Base-by-base conservation (phyloP, 148 eudicot genomes). In the Amaranthus palmeri region DNA sequence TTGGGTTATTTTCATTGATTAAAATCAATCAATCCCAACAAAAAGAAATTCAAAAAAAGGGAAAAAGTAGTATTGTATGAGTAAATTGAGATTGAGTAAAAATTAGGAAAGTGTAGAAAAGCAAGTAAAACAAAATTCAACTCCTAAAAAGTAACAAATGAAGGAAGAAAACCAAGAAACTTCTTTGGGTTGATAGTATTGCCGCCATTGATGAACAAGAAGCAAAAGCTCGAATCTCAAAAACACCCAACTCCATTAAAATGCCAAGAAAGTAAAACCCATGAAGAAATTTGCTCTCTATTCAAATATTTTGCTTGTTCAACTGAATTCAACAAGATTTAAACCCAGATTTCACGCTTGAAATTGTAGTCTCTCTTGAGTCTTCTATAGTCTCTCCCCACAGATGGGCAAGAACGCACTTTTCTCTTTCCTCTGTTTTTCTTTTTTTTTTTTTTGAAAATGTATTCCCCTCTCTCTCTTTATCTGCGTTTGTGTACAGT, bases 151-250 rank as follows among this genome's bases (percentile, higher is more conserved):
- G 73, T 88, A 73, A 74, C 84, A 90, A 78, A 88, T 86, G 82
- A 76, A 86, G 86, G 76, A 87, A 85, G 88, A 87, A 88, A 73
- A 86, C 76, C 14, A 83, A 85, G 75, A 78, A 87, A 67, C 71
- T 82, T 71, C 77, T 81, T 52, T 41, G 59, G 43, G 18, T 36
- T 7, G 18, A 7, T 10, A 3, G 4, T 49, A 59, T 43, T 46
- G 10, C 36, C 8, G 59, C 57, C 14, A 64, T 8, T 10, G 69
- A 63, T 4, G 69, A 53, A 14, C 41, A 64, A 0, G 64, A 63
- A 10, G 71, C 40, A 46, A 41, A 60, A 18, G 60, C 55, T 50
- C 43, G 48, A 36, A 57, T 57, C 61, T 57, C 1, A 6, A 57
- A 25, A 3, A 25, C 6, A 18, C 62, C 7, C 42, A 56, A 56